Evolutionary conservation across 352 stramenopile species (phyloP).

Genomic region (Phytophthora uliginosa): DNA sequence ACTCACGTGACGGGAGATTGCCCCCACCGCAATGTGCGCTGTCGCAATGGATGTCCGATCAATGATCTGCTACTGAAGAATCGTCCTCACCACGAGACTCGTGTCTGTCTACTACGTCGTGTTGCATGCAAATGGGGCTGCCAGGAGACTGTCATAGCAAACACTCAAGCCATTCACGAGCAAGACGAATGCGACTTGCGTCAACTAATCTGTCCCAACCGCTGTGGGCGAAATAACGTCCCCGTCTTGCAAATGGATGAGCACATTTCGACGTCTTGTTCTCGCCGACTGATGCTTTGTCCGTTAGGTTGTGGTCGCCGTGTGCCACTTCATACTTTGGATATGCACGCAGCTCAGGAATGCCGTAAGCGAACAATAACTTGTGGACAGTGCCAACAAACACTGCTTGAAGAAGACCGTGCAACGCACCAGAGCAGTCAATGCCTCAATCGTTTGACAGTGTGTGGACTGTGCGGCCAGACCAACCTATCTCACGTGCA

Average conservation of each 20-base stretch:
- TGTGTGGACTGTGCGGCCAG: conserved; percentile 67
- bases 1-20: conserved; percentile 59
- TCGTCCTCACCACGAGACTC: conserved; percentile 57
- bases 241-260: conserved; percentile 47
- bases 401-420: conserved; percentile 51
- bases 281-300: conserved; percentile 49
- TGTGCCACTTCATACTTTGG: conserved; percentile 60
- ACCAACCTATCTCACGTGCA: conserved; percentile 40
- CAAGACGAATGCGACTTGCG: conserved; percentile 61
- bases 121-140: conserved; percentile 72
- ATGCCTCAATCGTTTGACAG: conserved; percentile 56
- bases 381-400: conserved; percentile 46
- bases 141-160: conserved; percentile 58
- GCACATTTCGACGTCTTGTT: conserved; percentile 48
- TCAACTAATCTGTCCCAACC: conserved; percentile 59
- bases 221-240: conserved; percentile 51
- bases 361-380: conserved; percentile 56
- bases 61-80: conserved; percentile 52
- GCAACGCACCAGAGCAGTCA: conserved; percentile 37
- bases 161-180: conserved; percentile 57
- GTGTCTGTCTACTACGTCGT: conserved; percentile 55
- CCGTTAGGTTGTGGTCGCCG: conserved; percentile 58
- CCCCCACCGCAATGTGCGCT: conserved; percentile 61
- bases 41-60: conserved; percentile 69
- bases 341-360: conserved; percentile 39